Base-by-base conservation (phyloP, 2,329 filamentous ascomycete species). In the Sphaceloma murrayae region DNA sequence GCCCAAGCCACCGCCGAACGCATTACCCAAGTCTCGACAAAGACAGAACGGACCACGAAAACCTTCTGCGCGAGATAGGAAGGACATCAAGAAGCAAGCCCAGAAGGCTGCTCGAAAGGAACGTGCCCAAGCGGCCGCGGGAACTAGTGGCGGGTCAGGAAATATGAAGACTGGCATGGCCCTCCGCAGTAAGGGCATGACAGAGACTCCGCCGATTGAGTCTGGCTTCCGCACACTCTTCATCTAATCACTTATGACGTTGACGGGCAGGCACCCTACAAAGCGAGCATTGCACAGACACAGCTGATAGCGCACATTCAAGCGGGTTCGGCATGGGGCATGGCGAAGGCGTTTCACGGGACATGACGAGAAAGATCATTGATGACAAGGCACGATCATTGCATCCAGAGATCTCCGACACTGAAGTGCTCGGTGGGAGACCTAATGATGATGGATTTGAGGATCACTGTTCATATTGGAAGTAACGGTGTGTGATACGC, bases 91-190 rank as follows among this genome's bases (percentile, higher is more conserved):
- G 50, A 66, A 66, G 56, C 58, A 58, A 42, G 62, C 62, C 5
- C 63, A 66, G 46, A 66, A 66, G 44, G 59, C 62, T 10, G 63
- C 62, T 18, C 56, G 60, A 22, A 64, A 63, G 46, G 59, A 64
- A 47, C 59, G 63, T 6, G 52, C 58, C 29, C 59, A 61, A 42
- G 54, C 52, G n/a, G 48, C 47, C 6, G 43, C 52, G 21, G 32
- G 22, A 9, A 19, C 24, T 9, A 29, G 21, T 11, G 42, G 24
- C 32, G 34, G 34, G 16, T 29, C 39, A 24, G 47, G 40, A 8
- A 46, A 22, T 9, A 43, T 42, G 26, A 47, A 40, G 24, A 54
- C 55, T 10, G 58, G 58, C 16, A 31, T 60, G 32, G 49, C 55
- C 3, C 43, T 62, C 16, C 51, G 59, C 26, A 56, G 54, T 34